These are phyloP conservation scores for Pistacia vera DNA, from an alignment of 345 rosid species.

Conservation along the genomic window DNA sequence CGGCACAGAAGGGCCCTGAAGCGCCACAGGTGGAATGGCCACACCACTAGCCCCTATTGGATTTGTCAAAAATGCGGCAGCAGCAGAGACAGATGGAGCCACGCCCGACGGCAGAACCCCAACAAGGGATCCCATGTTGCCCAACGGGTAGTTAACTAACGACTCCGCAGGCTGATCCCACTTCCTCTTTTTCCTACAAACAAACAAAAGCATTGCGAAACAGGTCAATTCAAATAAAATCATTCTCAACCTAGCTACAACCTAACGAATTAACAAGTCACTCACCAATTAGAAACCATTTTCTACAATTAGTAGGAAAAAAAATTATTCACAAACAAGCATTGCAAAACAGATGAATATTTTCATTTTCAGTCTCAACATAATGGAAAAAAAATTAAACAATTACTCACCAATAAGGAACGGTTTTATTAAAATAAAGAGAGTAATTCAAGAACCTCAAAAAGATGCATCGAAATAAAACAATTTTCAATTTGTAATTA, in stretches of 20 bases:
- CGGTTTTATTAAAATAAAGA: not conserved
- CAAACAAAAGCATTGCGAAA: not conserved
- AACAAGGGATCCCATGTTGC: conserved; percentile 41
- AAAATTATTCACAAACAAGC: too few relatives aligned
- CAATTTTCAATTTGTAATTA: not conserved
- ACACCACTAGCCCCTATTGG: conserved; percentile 24
- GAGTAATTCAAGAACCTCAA: not conserved
- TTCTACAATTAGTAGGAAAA: too few relatives aligned
- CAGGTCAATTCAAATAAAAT: not conserved
- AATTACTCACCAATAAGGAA: too few relatives aligned
- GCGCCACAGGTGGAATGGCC: conserved; percentile 24
- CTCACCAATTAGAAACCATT: too few relatives aligned
- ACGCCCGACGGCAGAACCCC: conserved; percentile 32
- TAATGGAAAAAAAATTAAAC: too few relatives aligned
- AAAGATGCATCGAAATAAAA: not conserved
- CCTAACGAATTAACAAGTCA: too few relatives aligned
- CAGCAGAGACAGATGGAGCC: conserved; percentile 31
- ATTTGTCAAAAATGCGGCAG: conserved; percentile 34
- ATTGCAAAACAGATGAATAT: too few relatives aligned
- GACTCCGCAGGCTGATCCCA: conserved; percentile 96
- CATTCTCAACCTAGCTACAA: too few relatives aligned
- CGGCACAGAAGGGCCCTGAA: conserved; percentile 32
- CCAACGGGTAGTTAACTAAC: conserved; percentile 41
- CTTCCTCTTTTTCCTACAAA: conserved; percentile 75
- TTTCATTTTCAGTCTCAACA: too few relatives aligned